Conservation (phyloP, 129 eudicot genomes). For the Centrapalus pauciflorus region DNA sequence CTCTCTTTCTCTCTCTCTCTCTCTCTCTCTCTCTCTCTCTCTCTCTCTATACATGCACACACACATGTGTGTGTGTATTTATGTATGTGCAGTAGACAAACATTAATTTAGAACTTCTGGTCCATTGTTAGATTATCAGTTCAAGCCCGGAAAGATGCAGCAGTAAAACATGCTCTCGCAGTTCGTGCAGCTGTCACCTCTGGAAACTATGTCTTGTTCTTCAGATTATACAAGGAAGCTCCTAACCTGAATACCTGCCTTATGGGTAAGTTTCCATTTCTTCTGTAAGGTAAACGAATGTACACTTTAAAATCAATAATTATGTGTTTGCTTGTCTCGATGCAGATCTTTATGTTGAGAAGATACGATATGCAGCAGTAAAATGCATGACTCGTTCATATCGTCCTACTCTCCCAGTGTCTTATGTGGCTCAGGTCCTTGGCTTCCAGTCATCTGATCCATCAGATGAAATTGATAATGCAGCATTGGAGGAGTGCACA, state of each 20-base stretch:
- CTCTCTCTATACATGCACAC: no score
- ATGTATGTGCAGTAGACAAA: neutral
- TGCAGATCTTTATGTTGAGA: constrained; percentile 90
- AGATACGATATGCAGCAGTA: constrained; percentile 88
- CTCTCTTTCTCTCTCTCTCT: no score
- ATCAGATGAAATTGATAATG: constrained; percentile 45
- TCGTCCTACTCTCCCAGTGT: constrained; percentile 88
- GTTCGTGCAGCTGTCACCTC: constrained; percentile 85
- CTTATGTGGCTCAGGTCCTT: constrained; percentile 67
- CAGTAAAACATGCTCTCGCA: constrained; percentile 89
- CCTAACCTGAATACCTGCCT: constrained; percentile 79
- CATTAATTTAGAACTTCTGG: neutral
- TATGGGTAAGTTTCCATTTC: constrained; percentile 59
- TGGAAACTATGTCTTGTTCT: constrained; percentile 74
- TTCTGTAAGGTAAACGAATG: neutral
- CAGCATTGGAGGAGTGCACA: constrained; percentile 73
- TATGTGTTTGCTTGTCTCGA: neutral
- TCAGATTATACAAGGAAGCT: constrained; percentile 73
- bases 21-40: no score
- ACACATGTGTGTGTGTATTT: neutral
- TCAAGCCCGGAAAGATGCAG: constrained; percentile 63
- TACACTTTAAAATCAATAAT: neutral
- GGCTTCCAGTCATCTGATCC: constrained; percentile 57
- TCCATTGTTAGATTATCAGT: constrained; percentile 56
- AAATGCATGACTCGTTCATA: constrained; percentile 87